phyloP scores from a whole-genome alignment of 2,329 filamentous ascomycete genomes.

The Elsinoe necatrix region DNA sequence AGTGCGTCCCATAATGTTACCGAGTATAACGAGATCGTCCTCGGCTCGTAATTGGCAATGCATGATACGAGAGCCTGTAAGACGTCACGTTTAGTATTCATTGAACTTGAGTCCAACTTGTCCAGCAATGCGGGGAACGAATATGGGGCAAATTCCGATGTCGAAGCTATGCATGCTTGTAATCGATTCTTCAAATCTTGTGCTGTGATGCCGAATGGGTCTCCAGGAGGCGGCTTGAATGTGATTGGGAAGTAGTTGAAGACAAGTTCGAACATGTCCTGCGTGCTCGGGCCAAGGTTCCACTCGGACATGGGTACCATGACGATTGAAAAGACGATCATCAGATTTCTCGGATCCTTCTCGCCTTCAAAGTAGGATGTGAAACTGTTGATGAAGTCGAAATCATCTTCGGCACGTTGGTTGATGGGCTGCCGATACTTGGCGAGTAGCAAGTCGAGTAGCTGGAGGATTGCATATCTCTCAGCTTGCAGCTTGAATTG shows the following conservation, averaged over 20 bases:
- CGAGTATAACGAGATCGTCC: slow-evolving; percentile 53
- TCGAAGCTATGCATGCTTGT: slow-evolving; percentile 56
- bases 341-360: slow-evolving; percentile 61
- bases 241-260: slow-evolving; percentile 68
- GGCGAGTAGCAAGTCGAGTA: slow-evolving; percentile 54
- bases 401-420: slow-evolving; percentile 45
- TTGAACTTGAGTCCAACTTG: slow-evolving; percentile 60
- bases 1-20: slow-evolving; percentile 59
- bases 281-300: slow-evolving; percentile 52
- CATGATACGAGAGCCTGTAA: slow-evolving; percentile 55
- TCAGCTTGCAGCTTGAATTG: slow-evolving; percentile 54
- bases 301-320: slow-evolving; percentile 61
- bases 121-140: slow-evolving; percentile 60
- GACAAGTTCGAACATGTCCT: slow-evolving; percentile 58
- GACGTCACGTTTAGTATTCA: slow-evolving; percentile 61
- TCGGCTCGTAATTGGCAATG: slow-evolving; percentile 49
- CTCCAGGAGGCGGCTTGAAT: slow-evolving; percentile 59
- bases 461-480: slow-evolving; percentile 52
- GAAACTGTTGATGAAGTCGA: slow-evolving; percentile 51
- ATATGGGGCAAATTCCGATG: slow-evolving; percentile 55
- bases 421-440: slow-evolving; percentile 51
- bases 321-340: slow-evolving; percentile 61
- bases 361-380: slow-evolving; percentile 59
- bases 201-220: slow-evolving; percentile 61
- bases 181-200: slow-evolving; percentile 58